Conservation (phyloP, 371 early-diverging fungal genomes). For the Mortierella sp. region DNA sequence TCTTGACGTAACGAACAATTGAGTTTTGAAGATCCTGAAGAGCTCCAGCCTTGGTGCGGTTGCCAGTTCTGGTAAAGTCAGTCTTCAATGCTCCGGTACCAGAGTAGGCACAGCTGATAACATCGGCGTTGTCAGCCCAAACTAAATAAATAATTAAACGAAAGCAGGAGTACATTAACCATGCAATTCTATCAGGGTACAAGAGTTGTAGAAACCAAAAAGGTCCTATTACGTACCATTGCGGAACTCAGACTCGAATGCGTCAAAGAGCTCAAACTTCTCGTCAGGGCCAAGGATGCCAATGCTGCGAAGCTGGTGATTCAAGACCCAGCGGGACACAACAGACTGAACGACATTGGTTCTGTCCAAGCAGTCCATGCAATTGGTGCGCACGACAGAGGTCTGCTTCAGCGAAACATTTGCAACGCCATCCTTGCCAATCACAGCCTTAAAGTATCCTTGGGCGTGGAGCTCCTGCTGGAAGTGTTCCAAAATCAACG, state of each 20-base stretch:
- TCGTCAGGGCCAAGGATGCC: constrained; percentile 74
- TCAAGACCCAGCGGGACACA: constrained; percentile 83
- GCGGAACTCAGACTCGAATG: constrained; percentile 56
- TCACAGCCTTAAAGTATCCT: constrained; percentile 54
- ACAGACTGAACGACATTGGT: constrained; percentile 99
- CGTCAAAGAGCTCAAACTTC: constrained; percentile 64
- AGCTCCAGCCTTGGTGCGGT: constrained; percentile 86
- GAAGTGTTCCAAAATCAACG: constrained; percentile 83
- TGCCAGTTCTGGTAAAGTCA: constrained; percentile 96
- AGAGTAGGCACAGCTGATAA: constrained; percentile 93
- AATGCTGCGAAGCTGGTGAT: constrained; percentile 76
- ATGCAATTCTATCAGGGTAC: neutral
- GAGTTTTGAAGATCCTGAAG: constrained; percentile 88
- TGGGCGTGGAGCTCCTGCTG: constrained; percentile 74
- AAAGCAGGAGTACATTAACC: too few relatives aligned
- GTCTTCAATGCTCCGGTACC: constrained; percentile 99
- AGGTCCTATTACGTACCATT: constrained; percentile 42
- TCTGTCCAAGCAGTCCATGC: constrained; percentile 99
- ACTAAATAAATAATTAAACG: constrained; percentile 19
- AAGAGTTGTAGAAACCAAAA: neutral
- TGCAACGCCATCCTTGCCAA: constrained; percentile 28
- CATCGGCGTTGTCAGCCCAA: constrained; percentile 94
- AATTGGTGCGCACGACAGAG: constrained; percentile 96
- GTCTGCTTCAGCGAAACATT: constrained; percentile 70
- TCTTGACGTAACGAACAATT: constrained; percentile 88